phyloP scores from a whole-genome alignment of 495 filamentous ascomycete species.

The Tuber brumale region DNA sequence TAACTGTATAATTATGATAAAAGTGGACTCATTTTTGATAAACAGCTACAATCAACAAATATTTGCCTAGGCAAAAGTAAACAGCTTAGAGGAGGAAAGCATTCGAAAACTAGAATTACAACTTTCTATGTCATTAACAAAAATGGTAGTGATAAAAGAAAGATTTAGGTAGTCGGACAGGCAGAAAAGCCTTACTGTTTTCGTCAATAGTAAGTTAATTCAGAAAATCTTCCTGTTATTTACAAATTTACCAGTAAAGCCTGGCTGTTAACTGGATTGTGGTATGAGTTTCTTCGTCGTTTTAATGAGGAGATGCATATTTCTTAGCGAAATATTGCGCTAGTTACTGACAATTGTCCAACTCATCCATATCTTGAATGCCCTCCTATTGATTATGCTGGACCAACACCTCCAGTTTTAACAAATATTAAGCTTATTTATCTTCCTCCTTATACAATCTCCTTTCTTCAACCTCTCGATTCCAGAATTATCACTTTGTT shows the following conservation, averaged over 20 bases:
- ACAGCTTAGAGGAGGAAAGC: constrained; percentile 8
- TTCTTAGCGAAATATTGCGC: no score
- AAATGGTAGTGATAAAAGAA: constrained; percentile 10
- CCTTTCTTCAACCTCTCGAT: no score
- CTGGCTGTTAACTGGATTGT: constrained; percentile 6
- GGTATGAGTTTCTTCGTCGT: not conserved
- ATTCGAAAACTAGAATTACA: constrained; percentile 33
- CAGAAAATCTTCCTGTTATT: constrained; percentile 9
- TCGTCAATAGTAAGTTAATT: not conserved
- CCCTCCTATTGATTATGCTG: no score
- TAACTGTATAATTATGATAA: constrained; percentile 32
- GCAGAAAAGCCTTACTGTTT: not conserved
- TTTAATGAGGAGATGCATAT: no score
- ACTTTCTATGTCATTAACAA: constrained; percentile 35
- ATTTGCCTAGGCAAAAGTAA: not conserved
- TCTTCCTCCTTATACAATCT: no score
- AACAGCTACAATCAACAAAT: constrained; percentile 15
- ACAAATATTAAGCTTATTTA: no score
- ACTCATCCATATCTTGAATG: no score
- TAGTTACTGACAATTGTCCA: no score
- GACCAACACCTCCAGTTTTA: no score
- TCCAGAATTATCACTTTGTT: no score
- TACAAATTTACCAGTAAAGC: constrained; percentile 10
- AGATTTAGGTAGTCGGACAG: not conserved
- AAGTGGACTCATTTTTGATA: constrained; percentile 21